Conservation (phyloP, 2,329 filamentous ascomycete genomes). For the Claviceps digitariae region DNA sequence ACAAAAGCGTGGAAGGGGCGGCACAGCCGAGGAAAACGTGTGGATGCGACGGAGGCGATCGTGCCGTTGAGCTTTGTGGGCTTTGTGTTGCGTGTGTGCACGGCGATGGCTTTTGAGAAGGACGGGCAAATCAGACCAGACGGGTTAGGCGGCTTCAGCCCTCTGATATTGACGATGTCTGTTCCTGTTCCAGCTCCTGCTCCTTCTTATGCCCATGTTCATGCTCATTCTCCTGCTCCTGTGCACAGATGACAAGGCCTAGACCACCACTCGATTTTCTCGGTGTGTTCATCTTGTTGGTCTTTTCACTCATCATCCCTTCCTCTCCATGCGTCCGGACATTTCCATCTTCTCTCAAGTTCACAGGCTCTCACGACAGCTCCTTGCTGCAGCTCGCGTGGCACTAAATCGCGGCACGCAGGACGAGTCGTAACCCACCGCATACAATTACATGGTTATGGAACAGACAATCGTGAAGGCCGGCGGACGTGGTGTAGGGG, state of each 20-base stretch:
- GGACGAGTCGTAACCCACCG: no score
- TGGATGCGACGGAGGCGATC: conserved; percentile 1
- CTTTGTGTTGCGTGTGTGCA: neutral
- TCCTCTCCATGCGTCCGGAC: no score
- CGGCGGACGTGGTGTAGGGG: no score
- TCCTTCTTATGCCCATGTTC: no score
- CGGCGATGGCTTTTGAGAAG: neutral
- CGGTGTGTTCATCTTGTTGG: neutral
- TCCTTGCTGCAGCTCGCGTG: conserved; percentile 13
- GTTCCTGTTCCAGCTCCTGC: neutral
- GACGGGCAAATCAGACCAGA: neutral
- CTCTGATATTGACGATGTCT: neutral
- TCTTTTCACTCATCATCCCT: neutral
- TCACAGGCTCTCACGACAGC: conserved; percentile 1
- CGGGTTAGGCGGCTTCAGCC: neutral
- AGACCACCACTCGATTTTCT: no score
- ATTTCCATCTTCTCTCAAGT: no score
- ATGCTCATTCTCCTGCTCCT: neutral
- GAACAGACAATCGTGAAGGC: no score
- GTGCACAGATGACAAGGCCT: neutral
- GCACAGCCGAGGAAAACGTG: neutral
- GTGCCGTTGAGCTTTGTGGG: neutral
- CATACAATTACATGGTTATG: neutral
- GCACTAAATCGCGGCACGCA: conserved; percentile 1
- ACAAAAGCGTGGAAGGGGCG: neutral